Base-by-base conservation (phyloP, 192 early-diverging fungal species). In the Coemansia sp. region DNA sequence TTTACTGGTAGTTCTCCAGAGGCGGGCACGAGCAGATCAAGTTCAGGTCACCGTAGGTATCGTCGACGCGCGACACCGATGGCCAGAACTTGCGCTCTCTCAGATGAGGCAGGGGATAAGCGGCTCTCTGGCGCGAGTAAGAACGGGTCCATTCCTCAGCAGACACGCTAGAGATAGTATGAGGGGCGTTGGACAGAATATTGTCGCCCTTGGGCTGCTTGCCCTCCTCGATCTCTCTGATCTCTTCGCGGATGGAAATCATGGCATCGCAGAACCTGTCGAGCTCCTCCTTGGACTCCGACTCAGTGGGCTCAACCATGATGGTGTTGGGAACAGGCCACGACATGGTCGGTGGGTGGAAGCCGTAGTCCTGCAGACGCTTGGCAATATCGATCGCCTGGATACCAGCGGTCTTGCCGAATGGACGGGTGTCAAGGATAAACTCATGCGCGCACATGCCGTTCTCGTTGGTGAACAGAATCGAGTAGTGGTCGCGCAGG, bases 251-350 rank as follows among this genome's bases (percentile, higher is more conserved):
- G 55, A 99, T 99, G 24, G 87, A 74, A 58, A 99, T 94, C 92
- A 99, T 92, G 45, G 97, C 97, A 77, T 98, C 95, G 64, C 92
- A 94, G 87, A 99, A 99, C 36, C 92, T 85, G 81, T 99, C 97
- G 18, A 99, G 79, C 81, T 99, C 97, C 64, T 78, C 86, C 71
- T 89, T 88, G 66, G 86, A 83, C 79, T 99, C 97, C 59, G 93
- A 95, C 74, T 99, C 97, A 51, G 97, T 99, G 18, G 97, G 97
- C 83, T 99, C 97, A 67, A 99, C 89, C 97, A 99, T 99, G 50
- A 99, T 88, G 13, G 97, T 99, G 86, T 97, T 96, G 62, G 92
- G 83, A 23, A 98, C 95, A 22, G 97, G 97, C 90, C 94, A 99
- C 19, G 95, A 97, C 97, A 99, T 99, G 71, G 97, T 99, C 32